Evolutionary conservation across 352 stramenopile genomes (phyloP).

Genomic region (Saprolegnia diclina): DNA sequence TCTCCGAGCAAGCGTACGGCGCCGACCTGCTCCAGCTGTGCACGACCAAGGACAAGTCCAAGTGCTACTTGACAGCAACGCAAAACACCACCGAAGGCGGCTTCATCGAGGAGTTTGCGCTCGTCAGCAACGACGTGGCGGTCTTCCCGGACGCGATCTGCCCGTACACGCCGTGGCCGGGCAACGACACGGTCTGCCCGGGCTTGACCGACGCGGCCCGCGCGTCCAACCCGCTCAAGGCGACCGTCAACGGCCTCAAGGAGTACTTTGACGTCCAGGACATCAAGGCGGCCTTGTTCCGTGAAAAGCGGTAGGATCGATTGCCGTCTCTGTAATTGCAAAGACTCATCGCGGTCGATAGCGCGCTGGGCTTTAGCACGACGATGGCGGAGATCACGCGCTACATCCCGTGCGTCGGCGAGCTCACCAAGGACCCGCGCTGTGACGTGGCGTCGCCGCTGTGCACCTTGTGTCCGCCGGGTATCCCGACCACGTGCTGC

Average conservation of each 20-base stretch:
- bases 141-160: slow-evolving; percentile 51
- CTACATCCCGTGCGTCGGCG: slow-evolving; percentile 57
- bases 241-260: slow-evolving; percentile 45
- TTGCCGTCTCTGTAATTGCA: neutral
- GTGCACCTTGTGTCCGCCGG: slow-evolving; percentile 47
- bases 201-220: slow-evolving; percentile 37
- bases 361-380: slow-evolving; percentile 50
- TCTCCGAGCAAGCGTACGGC: slow-evolving; percentile 62
- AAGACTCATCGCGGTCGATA: neutral
- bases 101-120: slow-evolving; percentile 43
- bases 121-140: slow-evolving; percentile 45
- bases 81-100: slow-evolving; percentile 57
- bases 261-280: slow-evolving; percentile 37
- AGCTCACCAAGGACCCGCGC: slow-evolving; percentile 39
- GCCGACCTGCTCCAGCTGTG: slow-evolving; percentile 56
- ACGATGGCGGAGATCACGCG: slow-evolving; percentile 52
- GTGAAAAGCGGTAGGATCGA: slow-evolving; percentile 28
- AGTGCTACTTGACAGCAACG: slow-evolving; percentile 22
- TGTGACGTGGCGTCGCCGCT: slow-evolving; percentile 44
- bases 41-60: slow-evolving; percentile 35
- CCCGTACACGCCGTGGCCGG: slow-evolving; percentile 38
- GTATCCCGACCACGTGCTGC: slow-evolving; percentile 43
- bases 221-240: slow-evolving; percentile 40
- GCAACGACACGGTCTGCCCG: slow-evolving; percentile 45
- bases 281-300: slow-evolving; percentile 44